phyloP scores from a whole-genome alignment of 164 flowering plant species.

The Nymphaea thermarum region DNA sequence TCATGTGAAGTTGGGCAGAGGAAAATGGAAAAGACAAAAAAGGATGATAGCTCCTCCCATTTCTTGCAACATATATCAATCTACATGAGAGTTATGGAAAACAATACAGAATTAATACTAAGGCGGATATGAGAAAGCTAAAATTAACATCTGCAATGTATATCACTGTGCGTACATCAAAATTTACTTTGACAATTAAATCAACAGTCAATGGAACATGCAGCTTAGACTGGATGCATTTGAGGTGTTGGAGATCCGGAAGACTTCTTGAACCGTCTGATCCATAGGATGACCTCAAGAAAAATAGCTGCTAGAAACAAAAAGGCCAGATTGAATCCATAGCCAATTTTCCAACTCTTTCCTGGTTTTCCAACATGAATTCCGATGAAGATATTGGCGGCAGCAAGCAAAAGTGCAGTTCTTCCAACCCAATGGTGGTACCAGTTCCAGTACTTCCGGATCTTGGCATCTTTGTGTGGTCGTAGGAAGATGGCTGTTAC shows the following conservation, averaged over 20 bases:
- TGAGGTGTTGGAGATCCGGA: conserved; percentile 22
- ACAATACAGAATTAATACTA: neutral
- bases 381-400: conserved; percentile 52
- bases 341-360: conserved; percentile 48
- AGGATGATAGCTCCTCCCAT: neutral
- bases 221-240: conserved; percentile 16
- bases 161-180: neutral
- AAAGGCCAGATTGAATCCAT: conserved; percentile 40
- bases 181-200: no score
- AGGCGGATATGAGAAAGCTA: neutral
- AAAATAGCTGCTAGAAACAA: conserved; percentile 33
- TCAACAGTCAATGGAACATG: neutral
- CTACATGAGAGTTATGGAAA: neutral
- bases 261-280: conserved; percentile 18
- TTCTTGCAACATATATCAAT: neutral
- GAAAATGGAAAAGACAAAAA: neutral
- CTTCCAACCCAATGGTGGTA: conserved; percentile 71
- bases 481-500: conserved; percentile 55
- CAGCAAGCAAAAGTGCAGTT: conserved; percentile 52
- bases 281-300: conserved; percentile 33
- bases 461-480: conserved; percentile 49
- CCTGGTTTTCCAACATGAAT: conserved; percentile 40
- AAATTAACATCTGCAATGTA: neutral
- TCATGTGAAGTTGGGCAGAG: neutral
- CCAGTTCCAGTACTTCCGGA: conserved; percentile 66